Evolutionary conservation across 225 moss, liverwort and hornwort genomes (phyloP).

Genomic region (Pseudoscleropodium purum): DNA sequence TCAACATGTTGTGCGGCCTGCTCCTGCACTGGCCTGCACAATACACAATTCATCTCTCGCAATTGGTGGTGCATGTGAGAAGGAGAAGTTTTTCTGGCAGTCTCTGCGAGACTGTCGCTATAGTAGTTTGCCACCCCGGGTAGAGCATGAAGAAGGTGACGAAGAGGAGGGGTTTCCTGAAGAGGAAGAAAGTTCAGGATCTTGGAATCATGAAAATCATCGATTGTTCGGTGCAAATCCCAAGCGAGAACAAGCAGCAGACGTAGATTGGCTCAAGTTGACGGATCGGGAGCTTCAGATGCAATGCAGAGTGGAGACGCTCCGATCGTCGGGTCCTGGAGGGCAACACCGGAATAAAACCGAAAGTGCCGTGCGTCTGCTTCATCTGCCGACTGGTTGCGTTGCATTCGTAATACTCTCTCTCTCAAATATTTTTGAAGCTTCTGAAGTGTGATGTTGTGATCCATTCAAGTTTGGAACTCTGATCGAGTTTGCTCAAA

Average conservation of each 20-base stretch:
- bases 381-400: constrained; percentile 80
- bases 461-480: neutral
- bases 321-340: constrained; percentile 83
- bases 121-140: constrained; percentile 2
- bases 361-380: constrained; percentile 83
- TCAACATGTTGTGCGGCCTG: constrained; percentile 1
- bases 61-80: neutral
- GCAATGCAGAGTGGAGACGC: constrained; percentile 85
- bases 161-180: neutral
- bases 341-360: constrained; percentile 97
- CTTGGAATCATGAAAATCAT: constrained; percentile 3
- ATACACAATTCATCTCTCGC: neutral
- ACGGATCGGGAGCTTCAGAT: constrained; percentile 48
- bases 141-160: neutral
- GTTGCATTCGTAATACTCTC: constrained; percentile 35
- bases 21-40: constrained; percentile 2
- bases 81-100: constrained; percentile 6
- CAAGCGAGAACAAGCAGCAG: constrained; percentile 1
- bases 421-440: neutral
- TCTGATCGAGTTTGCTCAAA: neutral
- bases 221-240: neutral
- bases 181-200: neutral
- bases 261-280: constrained; percentile 29
- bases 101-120: constrained; percentile 18
- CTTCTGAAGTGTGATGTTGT: neutral